Percentiles rank a stretch among this genome's conserved stretches.
Conservation (phyloP, 768 basidiomycete species). For the Cubamyces sp. region DNA sequence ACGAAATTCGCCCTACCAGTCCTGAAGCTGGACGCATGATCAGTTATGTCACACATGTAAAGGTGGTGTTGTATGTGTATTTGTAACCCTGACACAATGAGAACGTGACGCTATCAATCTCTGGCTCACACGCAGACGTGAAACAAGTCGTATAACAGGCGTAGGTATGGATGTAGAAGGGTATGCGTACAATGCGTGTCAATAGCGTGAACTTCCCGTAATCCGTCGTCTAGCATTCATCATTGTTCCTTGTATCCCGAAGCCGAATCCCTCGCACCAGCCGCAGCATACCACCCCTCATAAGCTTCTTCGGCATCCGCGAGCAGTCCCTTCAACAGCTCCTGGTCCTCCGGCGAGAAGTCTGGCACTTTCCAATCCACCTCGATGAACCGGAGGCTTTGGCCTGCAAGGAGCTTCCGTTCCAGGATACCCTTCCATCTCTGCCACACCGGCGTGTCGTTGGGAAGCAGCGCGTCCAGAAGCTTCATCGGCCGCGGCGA, state of each 20-base stretch:
- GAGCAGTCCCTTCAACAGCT: conserved; percentile 3
- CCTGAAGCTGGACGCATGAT: conserved; percentile 16
- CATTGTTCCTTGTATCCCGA: background rate
- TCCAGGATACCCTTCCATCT: conserved; percentile 14
- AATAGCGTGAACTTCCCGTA: background rate
- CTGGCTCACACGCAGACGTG: no score
- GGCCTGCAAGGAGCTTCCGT: background rate
- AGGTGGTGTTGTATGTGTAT: background rate
- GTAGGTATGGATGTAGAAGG: no score
- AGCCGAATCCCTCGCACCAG: background rate
- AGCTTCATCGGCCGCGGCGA: conserved; percentile 10
- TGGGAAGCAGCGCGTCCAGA: conserved; percentile 18
- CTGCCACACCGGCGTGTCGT: conserved; percentile 19
- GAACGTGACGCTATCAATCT: no score
- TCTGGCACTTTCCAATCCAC: conserved; percentile 8
- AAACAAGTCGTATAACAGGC: no score
- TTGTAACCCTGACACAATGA: background rate
- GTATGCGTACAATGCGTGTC: no score
- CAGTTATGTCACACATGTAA: background rate
- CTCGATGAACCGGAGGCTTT: background rate
- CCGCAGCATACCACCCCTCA: background rate
- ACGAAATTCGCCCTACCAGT: background rate
- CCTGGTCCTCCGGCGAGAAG: background rate
- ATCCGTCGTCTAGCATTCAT: background rate
- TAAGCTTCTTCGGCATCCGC: conserved; percentile 18